Conservation (phyloP, 2,329 filamentous ascomycete genomes). For the Metarhizium brunneum region DNA sequence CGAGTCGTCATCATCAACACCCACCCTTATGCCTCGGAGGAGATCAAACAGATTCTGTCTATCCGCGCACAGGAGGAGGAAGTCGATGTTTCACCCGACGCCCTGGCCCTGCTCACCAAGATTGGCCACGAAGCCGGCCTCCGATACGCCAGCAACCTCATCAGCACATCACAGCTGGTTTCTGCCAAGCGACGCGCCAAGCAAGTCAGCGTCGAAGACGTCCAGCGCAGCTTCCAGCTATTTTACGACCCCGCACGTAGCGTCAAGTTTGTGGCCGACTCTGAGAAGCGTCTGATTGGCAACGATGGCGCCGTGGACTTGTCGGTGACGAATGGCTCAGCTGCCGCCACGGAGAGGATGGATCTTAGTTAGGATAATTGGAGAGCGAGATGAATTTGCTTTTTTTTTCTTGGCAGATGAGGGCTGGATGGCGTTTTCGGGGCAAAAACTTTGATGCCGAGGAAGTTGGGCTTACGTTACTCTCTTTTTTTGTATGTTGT, state of each 20-base stretch:
- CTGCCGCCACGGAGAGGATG: constrained; percentile 30
- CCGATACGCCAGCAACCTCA: constrained; percentile 94
- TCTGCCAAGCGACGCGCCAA: constrained; percentile 77
- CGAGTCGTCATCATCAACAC: constrained; percentile 95
- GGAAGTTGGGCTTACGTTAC: background rate
- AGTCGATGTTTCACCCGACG: constrained; percentile 82
- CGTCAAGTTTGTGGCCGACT: constrained; percentile 82
- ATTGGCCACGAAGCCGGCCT: constrained; percentile 89
- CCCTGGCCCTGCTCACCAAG: constrained; percentile 86
- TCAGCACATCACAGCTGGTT: constrained; percentile 86
- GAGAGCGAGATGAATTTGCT: background rate
- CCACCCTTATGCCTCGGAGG: constrained; percentile 69
- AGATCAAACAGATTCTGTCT: constrained; percentile 85
- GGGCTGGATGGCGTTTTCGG: constrained; percentile 21
- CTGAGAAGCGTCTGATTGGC: constrained; percentile 87
- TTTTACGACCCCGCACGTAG: constrained; percentile 88
- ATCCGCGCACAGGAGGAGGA: constrained; percentile 95
- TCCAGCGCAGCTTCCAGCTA: constrained; percentile 85
- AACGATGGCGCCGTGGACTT: constrained; percentile 76
- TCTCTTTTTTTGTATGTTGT: background rate
- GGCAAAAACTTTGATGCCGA: constrained; percentile 1
- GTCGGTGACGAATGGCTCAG: constrained; percentile 31
- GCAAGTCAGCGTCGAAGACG: constrained; percentile 77
- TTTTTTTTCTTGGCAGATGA: constrained; percentile 7
- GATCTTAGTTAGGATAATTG: constrained; percentile 28